Percentiles rank a stretch among this genome's conserved stretches.
Evolutionary conservation across 2,329 filamentous ascomycete species (phyloP).

Genomic region (Chaetomium sp.): DNA sequence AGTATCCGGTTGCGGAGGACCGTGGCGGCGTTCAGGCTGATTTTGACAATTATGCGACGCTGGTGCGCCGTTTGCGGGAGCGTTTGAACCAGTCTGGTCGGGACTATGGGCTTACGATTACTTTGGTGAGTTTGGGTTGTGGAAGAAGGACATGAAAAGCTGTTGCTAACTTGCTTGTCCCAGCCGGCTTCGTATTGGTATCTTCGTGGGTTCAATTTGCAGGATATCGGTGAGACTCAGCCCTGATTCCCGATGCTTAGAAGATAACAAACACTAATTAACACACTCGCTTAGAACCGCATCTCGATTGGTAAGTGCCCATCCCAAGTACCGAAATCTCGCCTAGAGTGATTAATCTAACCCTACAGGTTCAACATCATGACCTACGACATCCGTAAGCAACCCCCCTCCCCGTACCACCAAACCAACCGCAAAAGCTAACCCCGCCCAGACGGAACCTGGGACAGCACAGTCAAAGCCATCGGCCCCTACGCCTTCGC

Average conservation of each 20-base stretch:
- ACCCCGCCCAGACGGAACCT: neutral
- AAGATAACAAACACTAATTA: no score
- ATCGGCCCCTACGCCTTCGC: constrained; percentile 2
- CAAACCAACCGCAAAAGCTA: no score
- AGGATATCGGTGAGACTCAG: neutral
- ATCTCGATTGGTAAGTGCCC: neutral
- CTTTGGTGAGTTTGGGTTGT: neutral
- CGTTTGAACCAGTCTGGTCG: neutral
- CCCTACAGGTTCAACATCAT: constrained; percentile 2
- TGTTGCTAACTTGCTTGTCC: no score
- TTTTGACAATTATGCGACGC: neutral
- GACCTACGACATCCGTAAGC: constrained; percentile 2
- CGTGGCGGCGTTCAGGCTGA: neutral
- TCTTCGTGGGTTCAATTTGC: neutral
- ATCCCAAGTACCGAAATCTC: no score
- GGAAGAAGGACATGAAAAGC: no score
- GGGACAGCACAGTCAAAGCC: constrained; percentile 1
- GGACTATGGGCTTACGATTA: neutral
- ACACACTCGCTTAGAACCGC: no score
- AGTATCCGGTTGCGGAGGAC: neutral
- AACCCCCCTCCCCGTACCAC: no score
- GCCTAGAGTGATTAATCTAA: no score
- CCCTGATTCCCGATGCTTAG: no score
- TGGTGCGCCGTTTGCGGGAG: constrained; percentile 1
- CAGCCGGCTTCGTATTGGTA: constrained; percentile 3